A percentile compares a stretch with the other conserved stretches of the same genome.
These are phyloP conservation scores for Protostelium mycophagum DNA, from an alignment of 78 protist genomes.

Conservation along the genomic window DNA sequence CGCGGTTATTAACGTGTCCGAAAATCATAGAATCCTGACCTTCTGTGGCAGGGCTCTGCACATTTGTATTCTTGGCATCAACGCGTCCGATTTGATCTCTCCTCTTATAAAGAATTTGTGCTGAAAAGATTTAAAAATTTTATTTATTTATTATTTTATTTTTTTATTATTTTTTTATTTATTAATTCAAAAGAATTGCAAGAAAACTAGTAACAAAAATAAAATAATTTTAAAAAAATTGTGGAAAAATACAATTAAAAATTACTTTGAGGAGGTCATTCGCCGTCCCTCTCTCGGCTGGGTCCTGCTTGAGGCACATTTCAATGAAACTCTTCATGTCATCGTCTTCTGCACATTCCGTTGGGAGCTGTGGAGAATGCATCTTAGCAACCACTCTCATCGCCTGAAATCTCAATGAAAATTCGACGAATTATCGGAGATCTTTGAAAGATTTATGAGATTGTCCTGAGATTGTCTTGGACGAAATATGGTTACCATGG, in stretches of 20 bases:
- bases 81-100: not conserved
- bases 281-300: not conserved
- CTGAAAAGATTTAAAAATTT: not conserved
- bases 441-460: not conserved
- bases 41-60: not conserved
- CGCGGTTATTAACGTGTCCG: not conserved
- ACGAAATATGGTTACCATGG: too few species aligned
- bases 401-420: too few species aligned
- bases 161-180: too few species aligned
- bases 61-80: not conserved
- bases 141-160: too few species aligned
- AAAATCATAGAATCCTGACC: too few species aligned
- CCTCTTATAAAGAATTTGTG: not conserved
- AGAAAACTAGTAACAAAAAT: too few species aligned
- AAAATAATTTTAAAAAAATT: too few species aligned
- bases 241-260: not conserved
- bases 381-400: not conserved
- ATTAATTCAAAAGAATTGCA: too few species aligned
- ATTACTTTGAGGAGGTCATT: not conserved
- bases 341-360: not conserved
- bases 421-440: too few species aligned
- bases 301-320: not conserved
- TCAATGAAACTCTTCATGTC: not conserved
- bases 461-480: too few species aligned
- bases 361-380: not conserved